phyloP scores from a whole-genome alignment of 1,284 basidiomycete genomes.

The Boletus mariae region DNA sequence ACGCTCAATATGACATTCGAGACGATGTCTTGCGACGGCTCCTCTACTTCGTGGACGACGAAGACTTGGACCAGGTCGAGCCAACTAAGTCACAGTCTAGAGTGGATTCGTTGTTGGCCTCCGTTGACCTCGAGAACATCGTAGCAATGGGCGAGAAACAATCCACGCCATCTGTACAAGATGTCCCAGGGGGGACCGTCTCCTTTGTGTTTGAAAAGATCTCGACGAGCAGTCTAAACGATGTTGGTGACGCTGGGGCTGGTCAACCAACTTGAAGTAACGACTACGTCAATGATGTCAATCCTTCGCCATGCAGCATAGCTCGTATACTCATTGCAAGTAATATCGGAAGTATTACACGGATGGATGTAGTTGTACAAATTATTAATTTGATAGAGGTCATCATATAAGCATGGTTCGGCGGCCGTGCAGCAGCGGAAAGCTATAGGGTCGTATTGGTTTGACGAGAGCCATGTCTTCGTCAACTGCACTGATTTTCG shows the following conservation, averaged over 20 bases:
- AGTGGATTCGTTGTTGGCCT: conserved; percentile 37
- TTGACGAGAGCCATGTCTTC: conserved; percentile 20
- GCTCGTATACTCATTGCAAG: background rate
- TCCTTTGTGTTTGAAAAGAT: conserved; percentile 70
- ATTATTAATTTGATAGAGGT: conserved; percentile 8
- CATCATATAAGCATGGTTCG: conserved; percentile 14
- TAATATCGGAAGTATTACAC: conserved; percentile 6
- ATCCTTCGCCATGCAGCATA: background rate
- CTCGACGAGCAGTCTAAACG: conserved; percentile 23
- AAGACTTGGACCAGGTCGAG: conserved; percentile 4
- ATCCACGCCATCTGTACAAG: conserved; percentile 33
- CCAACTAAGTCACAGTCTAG: conserved; percentile 26
- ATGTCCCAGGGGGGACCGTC: conserved; percentile 62
- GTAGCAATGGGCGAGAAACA: conserved; percentile 33
- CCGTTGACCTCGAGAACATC: conserved; percentile 45
- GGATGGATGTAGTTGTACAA: conserved; percentile 7
- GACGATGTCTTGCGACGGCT: conserved; percentile 63
- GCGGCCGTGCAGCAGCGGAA: conserved; percentile 10
- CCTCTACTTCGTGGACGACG: conserved; percentile 27
- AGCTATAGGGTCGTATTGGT: conserved; percentile 5
- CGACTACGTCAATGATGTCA: background rate
- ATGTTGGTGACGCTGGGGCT: background rate
- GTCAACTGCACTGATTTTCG: conserved; percentile 22
- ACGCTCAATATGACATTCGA: conserved; percentile 47
- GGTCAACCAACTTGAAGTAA: conserved; percentile 6